Evolutionary conservation across 1,284 basidiomycete species (phyloP), one percentile per base, ranked within the genome.

Genomic region (Ceratobasidium sp.): DNA sequence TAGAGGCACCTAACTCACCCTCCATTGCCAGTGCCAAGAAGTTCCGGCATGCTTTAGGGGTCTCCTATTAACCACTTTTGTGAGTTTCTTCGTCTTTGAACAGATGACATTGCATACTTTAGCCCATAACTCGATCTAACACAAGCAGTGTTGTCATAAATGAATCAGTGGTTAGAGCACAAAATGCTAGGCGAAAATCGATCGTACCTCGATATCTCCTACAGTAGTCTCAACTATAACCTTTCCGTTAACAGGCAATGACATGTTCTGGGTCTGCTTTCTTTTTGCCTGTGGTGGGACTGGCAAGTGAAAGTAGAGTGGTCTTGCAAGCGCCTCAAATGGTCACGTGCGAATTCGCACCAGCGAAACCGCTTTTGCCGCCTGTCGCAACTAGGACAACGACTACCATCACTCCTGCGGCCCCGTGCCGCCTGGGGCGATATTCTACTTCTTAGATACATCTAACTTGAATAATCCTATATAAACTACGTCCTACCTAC

Each of bases 21-120:
- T 97, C 95, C 87, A 98, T 92, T 0, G 93, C 89, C 38, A 97
- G 85, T 18, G 93, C 89, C 59, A 98, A 85, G 81, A 97, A 95
- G 84, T 98, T 99, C 52, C 96, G 88, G 79, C 94, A 96, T 80
- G 98, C 87, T 83, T 93, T 94, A 0, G 97, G 97, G 21, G 93
- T 89, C 88, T 99, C 95, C 89, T 93, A 77, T 50, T 47, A 4
- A 35, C 21, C 6, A 21, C 23, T 52, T 38, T 13, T 26, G 35
- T 41, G 41, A 57, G 28, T 52, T 35, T 62, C 44, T 58, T 77
- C 28, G 66, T n/a, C 46, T 8, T 47, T 49, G 21, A 41, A 4
- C 46, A 13, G 8, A 18, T 23, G 66, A 14, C 6, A 16, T 18
- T 21, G 75, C 80, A 21, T 73, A 91, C 92, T 83, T 94, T 95